Evolutionary conservation across 106 monocot genomes (phyloP), one percentile per base, ranked within the genome.

Genomic region (Phalaenopsis equestris): DNA sequence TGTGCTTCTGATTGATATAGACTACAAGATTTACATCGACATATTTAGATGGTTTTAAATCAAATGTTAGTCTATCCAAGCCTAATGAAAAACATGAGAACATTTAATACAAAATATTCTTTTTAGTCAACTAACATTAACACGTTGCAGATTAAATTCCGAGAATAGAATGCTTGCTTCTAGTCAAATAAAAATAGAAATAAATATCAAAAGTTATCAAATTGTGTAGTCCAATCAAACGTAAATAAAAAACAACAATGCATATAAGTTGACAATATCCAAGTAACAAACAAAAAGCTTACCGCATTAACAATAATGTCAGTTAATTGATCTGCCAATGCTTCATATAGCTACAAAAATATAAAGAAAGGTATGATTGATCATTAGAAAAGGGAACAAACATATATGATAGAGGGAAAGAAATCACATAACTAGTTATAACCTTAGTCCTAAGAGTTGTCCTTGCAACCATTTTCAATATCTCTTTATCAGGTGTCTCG

Each of bases 391-490:
- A 11, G 1, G 14, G 39, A 30, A n/a, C 19, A 56, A 42, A 10
- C 37, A 16, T 38, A 72, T 42, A 55, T 52, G 72, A 21, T 52
- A 48, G 37, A 56, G 11, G 15, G 43, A 52, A 79, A 75, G 2
- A 77, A 19, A 78, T 58, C 49, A 24, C 79, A 84, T 18, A 83
- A 81, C 30, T 0, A 80, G 41, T 41, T 48, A 55, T 41, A 82
- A 94, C 97, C 90, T 97, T 97, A 23, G 97, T 97, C 77, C 97
- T 90, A 72, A 97, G 85, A 16, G 97, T 94, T 55, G 97, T 97
- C 79, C 97, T 86, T 73, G 94, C 90, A 61, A 97, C 90, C 92
- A 97, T 94, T 83, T 97, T 97, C 84, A 97, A 55, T 36, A 94
- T 94, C 79, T 97, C 97, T 80, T 86, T 94, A 80, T 97, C 97